A percentile compares a stretch with the other conserved stretches of the same genome.
Conservation (phyloP, 345 rosid genomes). For the Hevea brasiliensis region DNA sequence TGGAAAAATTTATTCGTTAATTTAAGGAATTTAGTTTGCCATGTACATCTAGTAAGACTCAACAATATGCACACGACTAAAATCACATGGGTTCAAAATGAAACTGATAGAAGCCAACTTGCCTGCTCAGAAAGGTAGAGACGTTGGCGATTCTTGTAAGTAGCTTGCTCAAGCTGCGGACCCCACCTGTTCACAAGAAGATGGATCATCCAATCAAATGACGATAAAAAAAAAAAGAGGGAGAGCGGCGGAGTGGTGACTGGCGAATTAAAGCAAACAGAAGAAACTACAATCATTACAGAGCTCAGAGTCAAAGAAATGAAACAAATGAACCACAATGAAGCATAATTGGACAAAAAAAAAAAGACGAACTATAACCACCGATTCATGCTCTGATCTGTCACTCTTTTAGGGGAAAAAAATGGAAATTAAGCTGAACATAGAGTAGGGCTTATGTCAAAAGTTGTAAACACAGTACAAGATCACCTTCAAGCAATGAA, state of each 20-base stretch:
- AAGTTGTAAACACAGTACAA: neutral
- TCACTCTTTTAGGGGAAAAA: neutral
- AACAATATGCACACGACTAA: neutral
- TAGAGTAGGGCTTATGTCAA: neutral
- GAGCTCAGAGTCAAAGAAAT: too few relatives aligned
- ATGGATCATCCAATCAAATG: neutral
- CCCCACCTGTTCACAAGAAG: slow-evolving; percentile 54
- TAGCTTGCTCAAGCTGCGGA: slow-evolving; percentile 69
- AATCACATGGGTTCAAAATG: neutral
- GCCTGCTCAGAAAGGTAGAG: slow-evolving; percentile 76
- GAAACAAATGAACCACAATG: too few relatives aligned
- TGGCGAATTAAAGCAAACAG: too few relatives aligned
- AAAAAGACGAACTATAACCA: too few relatives aligned
- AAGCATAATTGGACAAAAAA: neutral
- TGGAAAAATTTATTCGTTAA: neutral
- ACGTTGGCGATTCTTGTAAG: slow-evolving; percentile 71
- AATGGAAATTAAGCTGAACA: neutral
- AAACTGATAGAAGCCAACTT: neutral
- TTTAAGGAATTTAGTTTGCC: neutral
- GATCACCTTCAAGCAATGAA: neutral
- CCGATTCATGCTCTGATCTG: neutral
- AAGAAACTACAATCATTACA: too few relatives aligned
- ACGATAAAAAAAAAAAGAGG: neutral
- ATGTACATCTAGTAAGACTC: neutral
- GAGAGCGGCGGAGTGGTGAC: too few relatives aligned